Conservation (phyloP, 1,284 basidiomycete genomes). For the Amylostereum areolatum region DNA sequence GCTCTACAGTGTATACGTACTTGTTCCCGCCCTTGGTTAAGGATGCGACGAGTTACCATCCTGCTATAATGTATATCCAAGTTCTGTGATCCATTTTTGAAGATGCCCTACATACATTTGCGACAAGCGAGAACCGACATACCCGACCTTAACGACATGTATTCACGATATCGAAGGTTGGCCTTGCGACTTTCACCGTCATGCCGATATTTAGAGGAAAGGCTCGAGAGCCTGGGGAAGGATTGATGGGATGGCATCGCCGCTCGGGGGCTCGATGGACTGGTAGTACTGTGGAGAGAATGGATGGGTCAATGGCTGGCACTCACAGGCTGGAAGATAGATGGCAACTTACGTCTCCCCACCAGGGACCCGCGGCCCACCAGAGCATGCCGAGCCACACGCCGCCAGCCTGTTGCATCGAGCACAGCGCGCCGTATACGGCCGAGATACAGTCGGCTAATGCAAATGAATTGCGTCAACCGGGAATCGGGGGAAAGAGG, state of each 20-base stretch:
- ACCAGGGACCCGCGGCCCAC: conserved; percentile 63
- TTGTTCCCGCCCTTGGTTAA: too few relatives aligned
- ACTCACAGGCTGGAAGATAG: background rate
- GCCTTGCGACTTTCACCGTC: background rate
- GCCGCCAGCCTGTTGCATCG: conserved; percentile 47
- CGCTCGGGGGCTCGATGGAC: conserved; percentile 58
- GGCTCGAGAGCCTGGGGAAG: conserved; percentile 53
- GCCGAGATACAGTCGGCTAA: conserved; percentile 40
- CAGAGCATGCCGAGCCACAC: conserved; percentile 53
- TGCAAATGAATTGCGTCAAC: background rate
- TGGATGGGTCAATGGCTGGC: background rate
- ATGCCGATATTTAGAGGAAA: conserved; percentile 36
- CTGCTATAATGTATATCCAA: too few relatives aligned
- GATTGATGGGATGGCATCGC: conserved; percentile 42
- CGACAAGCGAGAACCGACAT: too few relatives aligned
- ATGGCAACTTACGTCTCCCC: conserved; percentile 41
- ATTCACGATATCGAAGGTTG: background rate
- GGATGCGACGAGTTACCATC: too few relatives aligned
- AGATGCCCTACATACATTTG: too few relatives aligned
- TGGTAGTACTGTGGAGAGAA: conserved; percentile 42
- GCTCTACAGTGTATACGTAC: too few relatives aligned
- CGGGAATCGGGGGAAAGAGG: conserved; percentile 6
- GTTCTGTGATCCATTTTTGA: too few relatives aligned
- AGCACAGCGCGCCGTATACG: conserved; percentile 49
- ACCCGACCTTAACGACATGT: background rate